A percentile compares a stretch with the other conserved stretches of the same genome.
Conservation (phyloP, 2,329 filamentous ascomycete species). For the Pochonia chlamydosporia region DNA sequence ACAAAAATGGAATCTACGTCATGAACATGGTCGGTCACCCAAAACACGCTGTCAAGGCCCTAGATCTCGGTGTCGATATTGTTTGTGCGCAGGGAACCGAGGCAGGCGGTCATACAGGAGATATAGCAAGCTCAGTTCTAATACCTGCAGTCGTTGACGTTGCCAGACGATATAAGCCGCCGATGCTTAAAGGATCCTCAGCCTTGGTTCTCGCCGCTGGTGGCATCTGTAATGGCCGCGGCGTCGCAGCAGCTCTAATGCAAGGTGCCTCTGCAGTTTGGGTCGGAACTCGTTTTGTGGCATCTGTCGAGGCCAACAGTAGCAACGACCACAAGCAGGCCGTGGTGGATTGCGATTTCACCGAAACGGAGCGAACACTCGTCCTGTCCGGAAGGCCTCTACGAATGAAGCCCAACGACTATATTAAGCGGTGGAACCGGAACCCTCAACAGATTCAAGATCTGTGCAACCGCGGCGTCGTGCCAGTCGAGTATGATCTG, state of each 20-base stretch:
- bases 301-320: slow-evolving; percentile 75
- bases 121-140: slow-evolving; percentile 76
- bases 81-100: slow-evolving; percentile 91
- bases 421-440: slow-evolving; percentile 75
- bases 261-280: slow-evolving; percentile 85
- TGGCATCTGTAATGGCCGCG: slow-evolving; percentile 76
- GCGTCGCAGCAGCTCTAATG: slow-evolving; percentile 76
- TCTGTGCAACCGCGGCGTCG: slow-evolving; percentile 69
- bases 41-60: slow-evolving; percentile 82
- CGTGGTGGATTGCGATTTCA: slow-evolving; percentile 70
- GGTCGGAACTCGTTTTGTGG: slow-evolving; percentile 92
- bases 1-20: slow-evolving; percentile 72
- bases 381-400: slow-evolving; percentile 78
- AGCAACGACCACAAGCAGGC: slow-evolving; percentile 77
- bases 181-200: slow-evolving; percentile 61
- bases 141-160: slow-evolving; percentile 85
- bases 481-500: slow-evolving; percentile 78
- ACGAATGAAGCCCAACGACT: slow-evolving; percentile 76
- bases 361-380: slow-evolving; percentile 76
- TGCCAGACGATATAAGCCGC: slow-evolving; percentile 63
- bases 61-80: slow-evolving; percentile 82
- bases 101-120: slow-evolving; percentile 87
- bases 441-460: slow-evolving; percentile 68
- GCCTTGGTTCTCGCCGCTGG: slow-evolving; percentile 89
- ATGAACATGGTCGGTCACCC: slow-evolving; percentile 99